These are phyloP conservation scores for Tetragonia tetragonoides DNA, from an alignment of 148 eudicot genomes.

Conservation along the genomic window DNA sequence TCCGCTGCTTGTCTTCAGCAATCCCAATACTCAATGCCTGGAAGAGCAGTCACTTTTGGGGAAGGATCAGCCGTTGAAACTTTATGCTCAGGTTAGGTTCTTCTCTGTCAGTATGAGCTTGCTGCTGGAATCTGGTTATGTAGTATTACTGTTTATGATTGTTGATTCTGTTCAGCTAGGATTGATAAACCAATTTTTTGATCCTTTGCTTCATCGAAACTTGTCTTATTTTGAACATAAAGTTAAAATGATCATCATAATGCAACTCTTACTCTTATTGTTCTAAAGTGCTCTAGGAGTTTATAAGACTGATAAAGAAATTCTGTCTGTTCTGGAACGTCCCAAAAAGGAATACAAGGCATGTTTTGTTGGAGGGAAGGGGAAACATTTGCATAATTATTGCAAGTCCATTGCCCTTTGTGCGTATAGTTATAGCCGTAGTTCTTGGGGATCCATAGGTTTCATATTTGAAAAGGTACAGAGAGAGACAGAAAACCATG, in stretches of 20 bases:
- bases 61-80: constrained; percentile 48
- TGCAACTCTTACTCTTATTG: background rate
- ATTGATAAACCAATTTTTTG: constrained; percentile 3
- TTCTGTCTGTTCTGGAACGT: no score
- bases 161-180: background rate
- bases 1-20: constrained; percentile 62
- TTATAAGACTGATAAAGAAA: no score
- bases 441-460: background rate
- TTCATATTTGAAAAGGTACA: background rate
- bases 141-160: background rate
- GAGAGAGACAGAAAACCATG: no score
- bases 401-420: background rate
- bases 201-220: background rate
- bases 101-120: background rate
- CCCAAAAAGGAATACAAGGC: no score
- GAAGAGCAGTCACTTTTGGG: constrained; percentile 34
- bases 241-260: background rate
- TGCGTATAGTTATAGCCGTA: background rate
- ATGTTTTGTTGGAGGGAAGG: no score
- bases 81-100: constrained; percentile 60
- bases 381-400: no score
- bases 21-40: constrained; percentile 35
- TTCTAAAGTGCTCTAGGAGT: no score
- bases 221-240: background rate
- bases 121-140: background rate